A percentile compares a stretch with the other conserved stretches of the same genome.
phyloP scores from a whole-genome alignment of 2,329 filamentous ascomycete genomes.

The Cordyceps cicadae region DNA sequence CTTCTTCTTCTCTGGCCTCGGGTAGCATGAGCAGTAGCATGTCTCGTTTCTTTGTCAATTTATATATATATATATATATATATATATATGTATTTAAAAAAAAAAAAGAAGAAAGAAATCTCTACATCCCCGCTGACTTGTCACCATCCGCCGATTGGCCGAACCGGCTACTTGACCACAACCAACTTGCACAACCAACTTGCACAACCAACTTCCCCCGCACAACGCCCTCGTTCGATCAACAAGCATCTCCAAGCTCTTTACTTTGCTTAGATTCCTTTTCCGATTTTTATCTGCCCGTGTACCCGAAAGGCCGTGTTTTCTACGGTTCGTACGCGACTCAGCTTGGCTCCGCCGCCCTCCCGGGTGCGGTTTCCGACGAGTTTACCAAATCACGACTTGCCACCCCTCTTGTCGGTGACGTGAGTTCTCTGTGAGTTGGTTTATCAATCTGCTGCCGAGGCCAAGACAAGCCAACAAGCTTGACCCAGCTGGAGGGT shows the following conservation, averaged over 20 bases:
- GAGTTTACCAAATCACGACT: background rate
- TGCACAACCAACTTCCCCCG: no score
- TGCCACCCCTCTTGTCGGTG: background rate
- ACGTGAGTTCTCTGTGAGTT: background rate
- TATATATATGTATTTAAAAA: no score
- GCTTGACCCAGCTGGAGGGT: background rate
- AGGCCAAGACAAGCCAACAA: background rate
- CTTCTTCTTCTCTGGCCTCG: no score
- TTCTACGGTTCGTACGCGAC: background rate
- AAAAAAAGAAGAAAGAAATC: no score
- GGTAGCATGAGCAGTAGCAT: no score
- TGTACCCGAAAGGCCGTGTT: background rate
- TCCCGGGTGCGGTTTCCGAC: conserved; percentile 5
- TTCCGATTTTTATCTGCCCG: background rate
- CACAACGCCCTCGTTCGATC: background rate
- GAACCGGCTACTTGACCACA: no score
- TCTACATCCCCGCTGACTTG: background rate
- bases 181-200: no score
- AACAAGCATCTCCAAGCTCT: no score
- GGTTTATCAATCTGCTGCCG: background rate
- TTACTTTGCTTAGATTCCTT: no score
- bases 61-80: no score
- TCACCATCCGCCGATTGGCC: no score
- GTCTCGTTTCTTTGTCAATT: background rate
- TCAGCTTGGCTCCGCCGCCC: background rate